These are phyloP conservation scores for Clitopilus hobsonii DNA, from an alignment of 768 basidiomycete species.

Conservation along the genomic window DNA sequence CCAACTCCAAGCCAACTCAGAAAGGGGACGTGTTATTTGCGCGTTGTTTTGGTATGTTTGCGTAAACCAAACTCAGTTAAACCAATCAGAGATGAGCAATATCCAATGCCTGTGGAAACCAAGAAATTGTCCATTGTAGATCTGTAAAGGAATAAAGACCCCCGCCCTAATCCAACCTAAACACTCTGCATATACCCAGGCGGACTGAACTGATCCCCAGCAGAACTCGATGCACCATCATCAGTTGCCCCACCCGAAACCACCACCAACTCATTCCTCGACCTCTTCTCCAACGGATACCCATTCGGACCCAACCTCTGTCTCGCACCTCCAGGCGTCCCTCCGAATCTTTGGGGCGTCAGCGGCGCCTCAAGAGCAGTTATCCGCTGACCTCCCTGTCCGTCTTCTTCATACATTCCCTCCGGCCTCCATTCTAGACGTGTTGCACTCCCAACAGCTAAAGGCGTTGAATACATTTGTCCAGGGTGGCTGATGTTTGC, in stretches of 20 bases:
- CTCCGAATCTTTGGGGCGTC: background rate
- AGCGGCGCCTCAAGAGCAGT: background rate
- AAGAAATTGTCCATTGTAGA: no score
- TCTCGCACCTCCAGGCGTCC: background rate
- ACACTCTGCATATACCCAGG: background rate
- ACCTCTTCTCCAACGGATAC: background rate
- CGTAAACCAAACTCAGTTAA: background rate
- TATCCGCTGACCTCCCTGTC: background rate
- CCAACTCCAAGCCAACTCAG: slow-evolving; percentile 39
- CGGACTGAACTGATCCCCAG: background rate
- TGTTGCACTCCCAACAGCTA: background rate
- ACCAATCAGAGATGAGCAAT: no score
- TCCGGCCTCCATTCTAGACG: background rate
- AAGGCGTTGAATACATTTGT: no score
- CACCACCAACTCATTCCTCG: background rate
- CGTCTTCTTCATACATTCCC: background rate
- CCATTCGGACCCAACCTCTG: background rate
- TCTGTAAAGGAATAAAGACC: no score
- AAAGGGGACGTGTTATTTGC: slow-evolving; percentile 38
- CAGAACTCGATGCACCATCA: background rate
- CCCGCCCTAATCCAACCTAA: no score
- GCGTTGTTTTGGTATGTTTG: background rate
- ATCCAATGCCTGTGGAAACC: no score
- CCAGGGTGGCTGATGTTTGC: no score
- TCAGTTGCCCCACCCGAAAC: background rate